Percentiles rank a stretch among this genome's conserved stretches.
Conservation (phyloP, 192 early-diverging fungal species). For the Tieghemiomyces parasiticus region DNA sequence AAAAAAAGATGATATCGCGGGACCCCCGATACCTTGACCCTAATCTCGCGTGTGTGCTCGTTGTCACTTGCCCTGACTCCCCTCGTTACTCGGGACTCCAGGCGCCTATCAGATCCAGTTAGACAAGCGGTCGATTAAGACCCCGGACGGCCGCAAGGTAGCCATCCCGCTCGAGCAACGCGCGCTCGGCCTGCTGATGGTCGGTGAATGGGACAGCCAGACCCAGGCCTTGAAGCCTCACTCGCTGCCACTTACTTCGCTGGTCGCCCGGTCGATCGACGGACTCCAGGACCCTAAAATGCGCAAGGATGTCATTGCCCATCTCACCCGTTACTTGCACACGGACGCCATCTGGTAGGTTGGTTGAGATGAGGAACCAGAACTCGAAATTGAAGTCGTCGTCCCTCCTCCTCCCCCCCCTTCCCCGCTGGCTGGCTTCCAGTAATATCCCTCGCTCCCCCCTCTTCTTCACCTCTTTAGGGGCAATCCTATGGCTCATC, state of each 20-base stretch:
- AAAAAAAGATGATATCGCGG: no score
- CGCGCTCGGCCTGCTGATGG: constrained; percentile 65
- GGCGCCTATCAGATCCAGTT: constrained; percentile 55
- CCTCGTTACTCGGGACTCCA: no score
- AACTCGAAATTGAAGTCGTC: no score
- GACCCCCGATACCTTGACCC: no score
- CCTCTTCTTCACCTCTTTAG: no score
- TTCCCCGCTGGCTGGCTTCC: no score
- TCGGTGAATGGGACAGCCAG: constrained; percentile 91
- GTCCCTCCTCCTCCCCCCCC: no score
- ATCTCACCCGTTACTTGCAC: constrained; percentile 66
- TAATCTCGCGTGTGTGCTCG: no score
- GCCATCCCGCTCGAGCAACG: constrained; percentile 36
- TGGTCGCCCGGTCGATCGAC: constrained; percentile 75
- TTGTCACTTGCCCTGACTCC: no score
- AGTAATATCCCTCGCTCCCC: no score
- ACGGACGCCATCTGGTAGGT: constrained; percentile 73
- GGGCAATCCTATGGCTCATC: no score
- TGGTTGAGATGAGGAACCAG: no score
- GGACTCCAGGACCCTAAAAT: constrained; percentile 38
- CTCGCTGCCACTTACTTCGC: constrained; percentile 82
- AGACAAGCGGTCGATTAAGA: constrained; percentile 70
- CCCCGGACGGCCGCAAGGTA: constrained; percentile 59
- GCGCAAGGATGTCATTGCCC: constrained; percentile 53
- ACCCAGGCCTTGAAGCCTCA: constrained; percentile 61